These are phyloP conservation scores for Beauveria asiatica DNA, from an alignment of 2,329 filamentous ascomycete genomes.

Conservation along the genomic window DNA sequence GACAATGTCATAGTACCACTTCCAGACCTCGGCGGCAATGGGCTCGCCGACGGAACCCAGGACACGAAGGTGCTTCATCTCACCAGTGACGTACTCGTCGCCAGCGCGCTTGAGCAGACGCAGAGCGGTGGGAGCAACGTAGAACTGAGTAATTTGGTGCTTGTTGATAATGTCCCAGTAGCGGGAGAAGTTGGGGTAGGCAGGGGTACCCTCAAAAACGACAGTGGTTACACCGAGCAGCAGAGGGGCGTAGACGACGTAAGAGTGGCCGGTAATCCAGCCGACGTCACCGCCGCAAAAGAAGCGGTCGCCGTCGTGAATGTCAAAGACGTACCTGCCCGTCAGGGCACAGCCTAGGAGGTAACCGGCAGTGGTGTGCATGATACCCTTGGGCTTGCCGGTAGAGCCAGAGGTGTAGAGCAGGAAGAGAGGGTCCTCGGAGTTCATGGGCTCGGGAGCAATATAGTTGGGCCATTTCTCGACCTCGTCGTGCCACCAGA, in stretches of 20 bases:
- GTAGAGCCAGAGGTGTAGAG: slow-evolving; percentile 98
- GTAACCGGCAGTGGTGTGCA: slow-evolving; percentile 96
- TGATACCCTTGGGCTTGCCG: slow-evolving; percentile 96
- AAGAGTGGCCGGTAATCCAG: slow-evolving; percentile 98
- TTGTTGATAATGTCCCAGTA: slow-evolving; percentile 99
- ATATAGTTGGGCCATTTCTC: slow-evolving; percentile 95
- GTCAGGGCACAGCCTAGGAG: slow-evolving; percentile 88
- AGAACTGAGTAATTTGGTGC: slow-evolving; percentile 94
- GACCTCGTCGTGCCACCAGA: slow-evolving; percentile 98
- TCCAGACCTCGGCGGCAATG: slow-evolving; percentile 97
- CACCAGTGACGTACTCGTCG: slow-evolving; percentile 79
- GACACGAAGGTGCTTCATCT: slow-evolving; percentile 84
- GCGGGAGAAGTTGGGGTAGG: slow-evolving; percentile 93
- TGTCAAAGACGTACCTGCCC: slow-evolving; percentile 98
- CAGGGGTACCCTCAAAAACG: slow-evolving; percentile 95
- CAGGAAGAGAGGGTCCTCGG: slow-evolving; percentile 93
- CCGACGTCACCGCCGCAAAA: slow-evolving; percentile 98
- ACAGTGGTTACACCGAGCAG: slow-evolving; percentile 89
- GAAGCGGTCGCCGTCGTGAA: slow-evolving; percentile 86
- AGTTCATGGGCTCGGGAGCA: slow-evolving; percentile 77
- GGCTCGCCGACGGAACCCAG: slow-evolving; percentile 94
- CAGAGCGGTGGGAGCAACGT: slow-evolving; percentile 91
- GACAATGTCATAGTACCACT: slow-evolving; percentile 96
- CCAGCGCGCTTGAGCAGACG: slow-evolving; percentile 91
- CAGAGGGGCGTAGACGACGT: slow-evolving; percentile 93